Conservation (phyloP, 2,329 filamentous ascomycete species). For the Penicillium sp. region DNA sequence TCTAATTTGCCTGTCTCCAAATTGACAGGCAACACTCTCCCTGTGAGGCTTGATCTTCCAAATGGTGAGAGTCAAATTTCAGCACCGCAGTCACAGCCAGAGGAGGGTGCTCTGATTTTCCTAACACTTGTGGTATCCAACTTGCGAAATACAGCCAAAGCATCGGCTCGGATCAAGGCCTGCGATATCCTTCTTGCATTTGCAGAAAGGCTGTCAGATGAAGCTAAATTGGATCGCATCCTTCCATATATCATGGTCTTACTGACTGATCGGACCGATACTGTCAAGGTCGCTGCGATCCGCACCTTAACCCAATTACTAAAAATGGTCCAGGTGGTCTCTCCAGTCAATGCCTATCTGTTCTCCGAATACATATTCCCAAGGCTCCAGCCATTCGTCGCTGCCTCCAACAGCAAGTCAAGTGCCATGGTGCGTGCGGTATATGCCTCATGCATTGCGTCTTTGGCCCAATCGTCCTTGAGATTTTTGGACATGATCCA, state of each 20-base stretch:
- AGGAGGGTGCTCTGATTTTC: slow-evolving; percentile 89
- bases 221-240: slow-evolving; percentile 88
- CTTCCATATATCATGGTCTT: slow-evolving; percentile 80
- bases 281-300: slow-evolving; percentile 76
- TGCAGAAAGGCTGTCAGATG: slow-evolving; percentile 80
- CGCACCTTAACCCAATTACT: slow-evolving; percentile 81
- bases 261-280: slow-evolving; percentile 70
- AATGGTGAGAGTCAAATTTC: slow-evolving; percentile 67
- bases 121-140: slow-evolving; percentile 81
- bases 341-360: slow-evolving; percentile 60
- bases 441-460: slow-evolving; percentile 86
- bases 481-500: slow-evolving; percentile 85
- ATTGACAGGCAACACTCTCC: slow-evolving; percentile 43
- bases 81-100: slow-evolving; percentile 53
- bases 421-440: slow-evolving; percentile 72
- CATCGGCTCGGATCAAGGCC: slow-evolving; percentile 76
- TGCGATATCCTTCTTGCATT: slow-evolving; percentile 90
- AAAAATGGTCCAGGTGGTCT: slow-evolving; percentile 78
- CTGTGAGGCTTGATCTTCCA: slow-evolving; percentile 75
- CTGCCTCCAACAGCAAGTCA: slow-evolving; percentile 46
- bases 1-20: slow-evolving; percentile 28
- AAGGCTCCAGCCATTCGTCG: slow-evolving; percentile 50
- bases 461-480: slow-evolving; percentile 73
- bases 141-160: slow-evolving; percentile 76
- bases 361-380: slow-evolving; percentile 60